Base-by-base conservation (phyloP, 2,329 filamentous ascomycete species). In the Graphilbum fragrans region DNA sequence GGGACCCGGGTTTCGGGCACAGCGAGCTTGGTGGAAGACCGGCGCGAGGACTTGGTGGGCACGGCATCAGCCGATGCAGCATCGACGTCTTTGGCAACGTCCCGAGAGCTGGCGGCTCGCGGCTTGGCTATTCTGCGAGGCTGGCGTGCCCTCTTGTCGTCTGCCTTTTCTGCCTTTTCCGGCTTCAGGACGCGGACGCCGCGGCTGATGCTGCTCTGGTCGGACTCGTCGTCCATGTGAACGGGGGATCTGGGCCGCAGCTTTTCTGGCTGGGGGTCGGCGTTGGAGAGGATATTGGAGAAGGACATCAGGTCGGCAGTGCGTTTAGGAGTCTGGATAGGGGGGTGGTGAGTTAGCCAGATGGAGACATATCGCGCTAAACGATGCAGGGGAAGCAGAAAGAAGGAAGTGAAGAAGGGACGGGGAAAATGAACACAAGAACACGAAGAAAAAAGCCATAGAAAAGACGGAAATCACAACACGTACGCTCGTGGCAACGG, bases 221-320 rank as follows among this genome's bases (percentile, higher is more conserved):
- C 46, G 5, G 35, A 34, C 14, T 50, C 48, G 25, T 44, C 45
- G 8, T 50, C 46, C 20, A 37, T 21, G 7, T 33, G 39, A 7
- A 5, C 29, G 17, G 64, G 64, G 25, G 69, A 66, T 35, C 64
- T 66, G 12, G 63, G 57, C 49, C 65, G 70, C 8, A 72, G 68
- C 46, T 69, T 69, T 3, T 69, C 65, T 32, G 75, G 69, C 41
- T 82, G n/a, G 2, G 47, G 78, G 42, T 86, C 80, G 42, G 83
- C 72, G 50, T 77, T 87, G 4, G 86, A 90, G 35, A 96, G 79
- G 45, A 96, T 93, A 57, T 88, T 95, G 50, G 86, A 92, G 55
- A 96, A 92, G 5, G 88, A 92, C 88, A 95, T 95, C 41, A 88
- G 83, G 57, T 94, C 84, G 44, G 82, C 80, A 33, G 80, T 71